Evolutionary conservation across 2,329 filamentous ascomycete genomes (phyloP).

Genomic region (Cercospora sp.): DNA sequence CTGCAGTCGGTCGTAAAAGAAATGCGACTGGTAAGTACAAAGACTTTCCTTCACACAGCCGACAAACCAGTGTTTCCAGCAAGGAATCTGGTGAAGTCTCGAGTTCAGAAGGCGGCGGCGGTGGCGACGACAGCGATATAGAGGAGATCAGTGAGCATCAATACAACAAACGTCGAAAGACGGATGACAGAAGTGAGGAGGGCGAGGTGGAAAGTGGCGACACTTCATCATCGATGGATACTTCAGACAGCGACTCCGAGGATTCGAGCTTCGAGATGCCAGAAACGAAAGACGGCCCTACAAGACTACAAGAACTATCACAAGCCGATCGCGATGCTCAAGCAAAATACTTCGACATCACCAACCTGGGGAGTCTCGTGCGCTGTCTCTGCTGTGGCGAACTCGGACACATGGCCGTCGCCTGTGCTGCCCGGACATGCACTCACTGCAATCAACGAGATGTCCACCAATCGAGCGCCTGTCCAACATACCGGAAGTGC

Average conservation of each 20-base stretch:
- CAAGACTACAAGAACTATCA: constrained; percentile 3
- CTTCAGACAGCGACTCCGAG: constrained; percentile 1
- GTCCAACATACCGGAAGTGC: constrained; percentile 19
- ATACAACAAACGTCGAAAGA: background rate
- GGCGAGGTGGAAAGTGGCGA: constrained; percentile 6
- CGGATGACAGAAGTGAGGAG: constrained; percentile 6
- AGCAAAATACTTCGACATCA: constrained; percentile 16
- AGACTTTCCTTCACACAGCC: constrained; percentile 3
- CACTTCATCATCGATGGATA: constrained; percentile 8
- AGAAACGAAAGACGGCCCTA: background rate
- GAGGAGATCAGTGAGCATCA: constrained; percentile 3
- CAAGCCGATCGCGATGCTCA: constrained; percentile 6
- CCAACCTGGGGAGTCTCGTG: constrained; percentile 2
- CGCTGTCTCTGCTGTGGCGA: constrained; percentile 22
- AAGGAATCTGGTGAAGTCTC: constrained; percentile 21
- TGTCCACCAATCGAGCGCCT: constrained; percentile 17
- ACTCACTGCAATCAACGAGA: constrained; percentile 18
- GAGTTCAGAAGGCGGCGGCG: constrained; percentile 4
- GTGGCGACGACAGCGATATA: background rate
- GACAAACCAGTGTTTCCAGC: constrained; percentile 18
- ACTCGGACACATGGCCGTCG: constrained; percentile 16
- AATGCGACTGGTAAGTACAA: constrained; percentile 11
- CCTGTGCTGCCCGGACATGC: constrained; percentile 17
- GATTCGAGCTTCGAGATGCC: constrained; percentile 6
- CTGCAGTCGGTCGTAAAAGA: constrained; percentile 15